Base-by-base conservation (phyloP, 2,329 filamentous ascomycete genomes). In the Pseudocercospora crystallina region DNA sequence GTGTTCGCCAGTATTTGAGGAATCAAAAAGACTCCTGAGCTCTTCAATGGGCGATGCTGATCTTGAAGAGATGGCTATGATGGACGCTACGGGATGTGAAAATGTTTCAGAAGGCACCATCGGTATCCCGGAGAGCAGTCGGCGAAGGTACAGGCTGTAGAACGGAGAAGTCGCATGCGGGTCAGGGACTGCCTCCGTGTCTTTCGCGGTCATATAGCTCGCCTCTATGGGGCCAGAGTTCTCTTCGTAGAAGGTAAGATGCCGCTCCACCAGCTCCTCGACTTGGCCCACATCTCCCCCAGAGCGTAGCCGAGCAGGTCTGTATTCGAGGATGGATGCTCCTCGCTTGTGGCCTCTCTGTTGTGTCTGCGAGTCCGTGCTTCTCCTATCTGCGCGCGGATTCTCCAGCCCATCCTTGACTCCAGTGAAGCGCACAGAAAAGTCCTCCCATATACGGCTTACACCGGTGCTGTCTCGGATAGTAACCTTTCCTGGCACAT, bases 21-120 rank as follows among this genome's bases (percentile, higher is more conserved):
- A 87, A 42, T 82, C 81, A 69, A 97, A 99, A 3, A 99, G 75
- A 59, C 83, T 85, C 47, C 91, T 80, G 37, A 99, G 77, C 49
- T 94, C 87, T 67, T 96, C 90, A 57, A 97, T 91, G 0, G 95
- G 92, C 12, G 84, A 77, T 29, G 82, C 76, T 61, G 90, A 95
- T 51, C 87, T 83, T 8, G 94, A 97, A 69, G 90, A 97, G 64
- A 97, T 96, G 20, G 90, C 90, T 68, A 97, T 92, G 35, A 99
- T 84, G 64, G 90, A 92, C 5, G 92, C 91, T 15, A 97, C 92
- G 0, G 95, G 94, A 68, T 99, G 94, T 5, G 87, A 83, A 70
- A 97, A 96, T 0, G 94, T 94, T 72, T 99, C 94, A 62, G 96
- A 90, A 0, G 90, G 84, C 3, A 86, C 82, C 38, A 95, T 74